Evolutionary conservation across 257 asterid species (phyloP).

Genomic region (Przewalskia tangutica): DNA sequence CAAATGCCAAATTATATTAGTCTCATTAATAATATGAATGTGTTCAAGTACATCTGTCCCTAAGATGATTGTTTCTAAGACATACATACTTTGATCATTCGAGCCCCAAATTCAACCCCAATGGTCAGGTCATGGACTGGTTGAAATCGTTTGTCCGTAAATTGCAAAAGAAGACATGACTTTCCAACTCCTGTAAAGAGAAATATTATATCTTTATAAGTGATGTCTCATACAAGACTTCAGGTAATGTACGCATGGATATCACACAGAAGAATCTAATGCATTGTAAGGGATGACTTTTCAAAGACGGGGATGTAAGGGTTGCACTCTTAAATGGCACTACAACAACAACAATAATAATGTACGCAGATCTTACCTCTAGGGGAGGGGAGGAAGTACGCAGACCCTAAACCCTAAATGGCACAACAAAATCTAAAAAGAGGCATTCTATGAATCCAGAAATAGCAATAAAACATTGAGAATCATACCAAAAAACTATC

Average conservation of each 20-base stretch:
- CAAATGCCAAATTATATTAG: too few species aligned
- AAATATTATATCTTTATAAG: not conserved
- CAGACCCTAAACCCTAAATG: not conserved
- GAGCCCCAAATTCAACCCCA: constrained; percentile 72
- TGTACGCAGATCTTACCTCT: too few species aligned
- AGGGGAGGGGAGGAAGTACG: too few species aligned
- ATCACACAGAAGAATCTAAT: not conserved
- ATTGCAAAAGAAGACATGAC: constrained; percentile 73
- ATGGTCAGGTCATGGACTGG: constrained; percentile 80
- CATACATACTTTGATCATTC: constrained; percentile 67
- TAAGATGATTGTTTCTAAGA: too few species aligned
- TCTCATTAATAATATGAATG: too few species aligned
- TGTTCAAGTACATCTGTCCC: too few species aligned
- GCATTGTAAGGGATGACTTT: not conserved
- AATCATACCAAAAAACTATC: not conserved
- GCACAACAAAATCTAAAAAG: not conserved
- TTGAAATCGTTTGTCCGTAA: constrained; percentile 72
- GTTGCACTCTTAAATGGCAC: not conserved
- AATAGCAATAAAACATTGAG: not conserved
- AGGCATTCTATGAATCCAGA: not conserved
- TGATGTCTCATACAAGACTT: not conserved
- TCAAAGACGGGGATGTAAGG: not conserved
- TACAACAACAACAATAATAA: not conserved
- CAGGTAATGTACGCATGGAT: not conserved
- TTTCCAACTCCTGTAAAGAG: constrained; percentile 63